Evolutionary conservation across 1,284 basidiomycete genomes (phyloP), one percentile per base, ranked within the genome.

Genomic region (Rhodotorula sp.): DNA sequence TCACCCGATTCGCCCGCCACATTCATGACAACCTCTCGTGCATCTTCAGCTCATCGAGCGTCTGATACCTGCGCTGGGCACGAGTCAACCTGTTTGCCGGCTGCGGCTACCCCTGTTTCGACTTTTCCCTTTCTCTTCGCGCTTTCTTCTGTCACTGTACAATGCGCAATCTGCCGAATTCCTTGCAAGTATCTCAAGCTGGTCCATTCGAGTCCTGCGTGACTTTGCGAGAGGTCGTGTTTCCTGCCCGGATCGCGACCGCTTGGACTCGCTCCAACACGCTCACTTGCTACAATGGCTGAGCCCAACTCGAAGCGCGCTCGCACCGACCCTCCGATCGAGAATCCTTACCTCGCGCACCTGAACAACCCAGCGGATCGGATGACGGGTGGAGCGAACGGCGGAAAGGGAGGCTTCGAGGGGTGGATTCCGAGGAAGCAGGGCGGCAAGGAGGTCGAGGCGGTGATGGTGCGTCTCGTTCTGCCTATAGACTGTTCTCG

Each of bases 371-470:
- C 80, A 7, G 71, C 78, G 40, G 75, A 83, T 69, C 76, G 82
- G 2, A 60, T 68, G 59, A 68, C 58, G 28, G 65, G 68, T 10
- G 69, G 56, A 40, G 24, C 13, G 8, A 52, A 31, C 31, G 68
- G 65, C 1, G 64, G 69, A 37, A 54, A 55, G 16, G 61, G 44
- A 2, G 90, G 91, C 11, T 81, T 95, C 11, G 86, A 85, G 77
- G 92, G 91, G 22, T 88, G 93, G 75, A 80, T 92, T 48, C 88
- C 91, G 1, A 83, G 92, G 68, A 87, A 86, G 74, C 89, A 94
- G n/a, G 86, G 83, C 0, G 88, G 86, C 9, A 81, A 84, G 9
- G 87, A 93, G 81, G 90, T 89, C 30, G 85, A 86, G 69, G 82
- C 82, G 65, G 90, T 89, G 52, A 84, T 94, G 85, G 88, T 89